Evolutionary conservation across 2,329 filamentous ascomycete genomes (phyloP).

Genomic region (Chaetomiaceae sp.): DNA sequence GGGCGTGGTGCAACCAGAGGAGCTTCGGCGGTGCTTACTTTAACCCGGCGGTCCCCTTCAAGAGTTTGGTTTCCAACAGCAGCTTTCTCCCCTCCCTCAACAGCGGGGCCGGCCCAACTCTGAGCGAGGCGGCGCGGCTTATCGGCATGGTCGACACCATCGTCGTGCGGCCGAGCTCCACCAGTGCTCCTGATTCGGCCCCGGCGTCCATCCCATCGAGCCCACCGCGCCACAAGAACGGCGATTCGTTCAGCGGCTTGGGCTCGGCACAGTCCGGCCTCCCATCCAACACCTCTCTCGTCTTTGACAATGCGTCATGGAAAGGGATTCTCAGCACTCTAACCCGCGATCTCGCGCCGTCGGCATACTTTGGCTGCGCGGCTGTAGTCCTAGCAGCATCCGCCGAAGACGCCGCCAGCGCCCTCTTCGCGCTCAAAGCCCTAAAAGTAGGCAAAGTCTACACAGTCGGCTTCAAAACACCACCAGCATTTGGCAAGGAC

Average conservation of each 20-base stretch:
- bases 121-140: slow-evolving; percentile 70
- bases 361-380: slow-evolving; percentile 68
- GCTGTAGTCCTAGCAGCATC: slow-evolving; percentile 69
- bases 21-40: slow-evolving; percentile 79
- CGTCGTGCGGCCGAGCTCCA: slow-evolving; percentile 50
- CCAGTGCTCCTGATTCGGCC: slow-evolving; percentile 38
- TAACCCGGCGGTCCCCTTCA: slow-evolving; percentile 61
- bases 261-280: slow-evolving; percentile 31
- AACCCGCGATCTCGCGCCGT: slow-evolving; percentile 74
- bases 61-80: slow-evolving; percentile 53
- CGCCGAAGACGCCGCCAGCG: slow-evolving; percentile 68
- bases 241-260: slow-evolving; percentile 18
- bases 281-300: slow-evolving; percentile 48
- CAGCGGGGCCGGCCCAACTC: slow-evolving; percentile 45
- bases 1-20: slow-evolving; percentile 64
- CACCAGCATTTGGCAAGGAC: slow-evolving; percentile 54
- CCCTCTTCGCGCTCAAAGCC: slow-evolving; percentile 71
- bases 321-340: slow-evolving; percentile 78
- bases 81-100: slow-evolving; percentile 46
- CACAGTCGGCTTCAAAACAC: slow-evolving; percentile 72
- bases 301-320: slow-evolving; percentile 80
- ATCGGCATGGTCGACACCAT: slow-evolving; percentile 82
- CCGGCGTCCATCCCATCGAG: slow-evolving; percentile 45
- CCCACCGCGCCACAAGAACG: slow-evolving; percentile 35
- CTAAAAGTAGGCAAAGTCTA: slow-evolving; percentile 74